Conservation (phyloP, 2,329 filamentous ascomycete species). For the Ceratocystiopsis brevicomis region DNA sequence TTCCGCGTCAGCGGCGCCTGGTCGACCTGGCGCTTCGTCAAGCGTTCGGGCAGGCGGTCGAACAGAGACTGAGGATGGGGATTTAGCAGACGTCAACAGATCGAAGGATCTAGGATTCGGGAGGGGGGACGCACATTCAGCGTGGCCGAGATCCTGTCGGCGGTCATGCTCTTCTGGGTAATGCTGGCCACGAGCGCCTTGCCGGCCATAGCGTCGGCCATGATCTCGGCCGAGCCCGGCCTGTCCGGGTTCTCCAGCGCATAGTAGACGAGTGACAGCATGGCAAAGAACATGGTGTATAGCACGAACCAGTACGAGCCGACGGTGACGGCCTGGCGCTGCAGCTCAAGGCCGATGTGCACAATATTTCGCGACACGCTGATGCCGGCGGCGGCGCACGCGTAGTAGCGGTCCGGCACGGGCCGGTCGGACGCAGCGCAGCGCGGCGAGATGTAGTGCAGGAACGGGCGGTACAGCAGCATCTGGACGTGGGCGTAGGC, state of each 20-base stretch:
- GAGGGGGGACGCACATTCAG: conserved; percentile 44
- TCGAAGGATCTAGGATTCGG: no score
- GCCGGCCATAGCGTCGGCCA: conserved; percentile 70
- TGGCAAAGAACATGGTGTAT: conserved; percentile 67
- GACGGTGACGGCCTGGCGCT: conserved; percentile 27
- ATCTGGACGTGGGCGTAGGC: conserved; percentile 72
- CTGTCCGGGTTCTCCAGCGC: conserved; percentile 65
- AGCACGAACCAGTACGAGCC: conserved; percentile 78
- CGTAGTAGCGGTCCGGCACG: conserved; percentile 61
- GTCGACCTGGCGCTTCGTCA: conserved; percentile 33
- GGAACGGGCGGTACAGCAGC: conserved; percentile 63
- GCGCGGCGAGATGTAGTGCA: conserved; percentile 61
- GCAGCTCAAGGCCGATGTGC: conserved; percentile 49
- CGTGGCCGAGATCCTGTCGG: conserved; percentile 64
- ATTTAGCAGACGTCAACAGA: background rate
- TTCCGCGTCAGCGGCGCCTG: conserved; percentile 29
- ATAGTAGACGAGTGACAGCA: conserved; percentile 62
- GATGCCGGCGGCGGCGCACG: conserved; percentile 44
- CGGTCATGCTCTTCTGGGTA: conserved; percentile 69
- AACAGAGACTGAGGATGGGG: conserved; percentile 45
- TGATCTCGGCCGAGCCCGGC: conserved; percentile 54
- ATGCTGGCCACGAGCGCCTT: conserved; percentile 65
- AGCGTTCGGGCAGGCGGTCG: conserved; percentile 56
- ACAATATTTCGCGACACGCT: conserved; percentile 55
- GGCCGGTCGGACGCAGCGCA: conserved; percentile 33